Percentiles rank a stretch among this genome's conserved stretches.
Evolutionary conservation across 164 flowering plant genomes (phyloP).

Genomic region (Platanus orientalis): DNA sequence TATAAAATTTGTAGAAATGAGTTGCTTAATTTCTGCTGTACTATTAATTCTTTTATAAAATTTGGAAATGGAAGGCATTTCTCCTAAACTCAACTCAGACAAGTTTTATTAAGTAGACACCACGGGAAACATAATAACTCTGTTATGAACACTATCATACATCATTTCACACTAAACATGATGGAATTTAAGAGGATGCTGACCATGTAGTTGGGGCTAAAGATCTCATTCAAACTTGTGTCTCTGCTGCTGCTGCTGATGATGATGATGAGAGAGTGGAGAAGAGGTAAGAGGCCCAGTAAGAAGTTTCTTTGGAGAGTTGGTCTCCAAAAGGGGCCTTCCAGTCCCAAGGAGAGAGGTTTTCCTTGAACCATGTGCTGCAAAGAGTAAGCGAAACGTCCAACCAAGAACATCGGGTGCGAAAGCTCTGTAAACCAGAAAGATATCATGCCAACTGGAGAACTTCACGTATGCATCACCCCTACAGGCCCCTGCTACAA

Average conservation of each 20-base stretch:
- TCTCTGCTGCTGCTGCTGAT: conserved; percentile 21
- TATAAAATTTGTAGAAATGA: no score
- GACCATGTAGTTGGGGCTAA: not conserved
- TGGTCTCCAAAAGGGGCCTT: conserved; percentile 36
- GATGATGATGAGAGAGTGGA: no score
- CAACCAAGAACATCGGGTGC: conserved; percentile 68
- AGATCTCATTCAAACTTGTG: conserved; percentile 23
- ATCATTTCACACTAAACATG: no score
- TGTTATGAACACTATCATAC: no score
- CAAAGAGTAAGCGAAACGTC: conserved; percentile 64
- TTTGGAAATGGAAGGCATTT: no score
- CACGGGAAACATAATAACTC: no score
- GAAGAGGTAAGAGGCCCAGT: conserved; percentile 24
- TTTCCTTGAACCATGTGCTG: conserved; percentile 29
- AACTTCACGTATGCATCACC: conserved; percentile 74
- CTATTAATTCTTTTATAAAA: no score
- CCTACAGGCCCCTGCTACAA: conserved; percentile 74
- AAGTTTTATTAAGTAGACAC: no score
- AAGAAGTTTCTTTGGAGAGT: conserved; percentile 35
- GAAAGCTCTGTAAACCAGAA: conserved; percentile 67
- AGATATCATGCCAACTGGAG: conserved; percentile 81
- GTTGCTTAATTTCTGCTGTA: no score
- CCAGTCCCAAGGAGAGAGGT: conserved; percentile 46
- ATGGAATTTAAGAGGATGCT: no score
- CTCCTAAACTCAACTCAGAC: no score